Evolutionary conservation across 106 monocot genomes (phyloP), one percentile per base, ranked within the genome.

Genomic region (Dioscorea zingiberensis): DNA sequence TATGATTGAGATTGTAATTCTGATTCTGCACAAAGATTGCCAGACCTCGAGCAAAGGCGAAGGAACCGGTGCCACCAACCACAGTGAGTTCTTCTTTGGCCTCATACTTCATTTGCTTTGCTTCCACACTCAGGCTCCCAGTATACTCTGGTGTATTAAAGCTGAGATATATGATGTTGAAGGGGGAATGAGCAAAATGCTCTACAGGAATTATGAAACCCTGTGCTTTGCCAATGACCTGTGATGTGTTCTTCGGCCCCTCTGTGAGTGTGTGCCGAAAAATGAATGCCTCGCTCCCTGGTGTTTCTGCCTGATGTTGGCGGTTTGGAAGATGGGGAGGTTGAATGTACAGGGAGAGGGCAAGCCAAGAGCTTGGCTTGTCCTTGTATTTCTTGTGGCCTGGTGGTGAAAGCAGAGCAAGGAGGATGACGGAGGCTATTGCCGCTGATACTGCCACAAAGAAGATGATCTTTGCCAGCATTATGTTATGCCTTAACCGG

Each of bases 381-480:
- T 23, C 53, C 6, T 6, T 21, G 4, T 26, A 48, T 9, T 63
- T 73, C 4, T 11, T 58, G 67, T 68, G 60, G 3, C 73, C 13
- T 13, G 69, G 21, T 13, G 68, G 81, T 0, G 88, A 81, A 54
- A 73, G 9, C 5, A 76, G 23, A 2, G 84, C 74, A 7, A 88
- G 81, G 27, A 84, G 81, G 69, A 81, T 55, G 27, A 88, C 78
- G 9, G 70, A 51, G 2, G 81, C 56, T 0, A 44, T 76, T 21
- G 88, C 88, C 30, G 71, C 88, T 19, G 74, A 44, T 47, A 81
- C 78, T 49, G 78, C 75, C 14, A 61, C 47, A 70, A 71, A 73
- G 84, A 88, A 84, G 27, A 88, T 78, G 69, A 81, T 70, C 64
- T 58, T 88, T 23, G 81, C 26, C 27, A 77, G 45, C 88, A 84